Percentiles rank a stretch among this genome's conserved stretches.
phyloP scores from a whole-genome alignment of 768 basidiomycete species.

The Calocera viscosa region DNA sequence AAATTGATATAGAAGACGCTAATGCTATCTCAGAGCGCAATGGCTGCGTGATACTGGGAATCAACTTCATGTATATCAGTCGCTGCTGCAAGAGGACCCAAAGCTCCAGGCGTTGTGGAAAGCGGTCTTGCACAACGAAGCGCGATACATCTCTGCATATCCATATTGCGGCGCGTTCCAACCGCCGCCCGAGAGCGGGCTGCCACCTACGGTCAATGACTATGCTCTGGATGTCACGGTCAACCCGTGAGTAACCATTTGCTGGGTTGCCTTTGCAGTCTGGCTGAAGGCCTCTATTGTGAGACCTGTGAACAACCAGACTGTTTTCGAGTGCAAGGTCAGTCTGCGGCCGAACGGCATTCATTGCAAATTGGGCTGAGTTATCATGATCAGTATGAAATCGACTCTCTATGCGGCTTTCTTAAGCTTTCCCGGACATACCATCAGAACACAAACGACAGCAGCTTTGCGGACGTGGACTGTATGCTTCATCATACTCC shows the following conservation, averaged over 20 bases:
- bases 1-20: conserved; percentile 12
- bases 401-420: conserved; percentile 69
- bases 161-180: conserved; percentile 77
- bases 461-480: conserved; percentile 56
- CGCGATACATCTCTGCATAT: conserved; percentile 51
- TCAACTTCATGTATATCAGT: conserved; percentile 60
- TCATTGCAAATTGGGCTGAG: background rate
- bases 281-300: background rate
- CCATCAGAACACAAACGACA: conserved; percentile 56
- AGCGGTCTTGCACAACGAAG: conserved; percentile 70
- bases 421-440: conserved; percentile 64
- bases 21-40: conserved; percentile 43
- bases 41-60: conserved; percentile 77
- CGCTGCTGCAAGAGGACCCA: conserved; percentile 44
- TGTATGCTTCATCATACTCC: conserved; percentile 33
- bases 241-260: conserved; percentile 46
- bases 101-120: conserved; percentile 54
- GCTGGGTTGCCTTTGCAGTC: background rate
- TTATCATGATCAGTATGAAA: conserved; percentile 43
- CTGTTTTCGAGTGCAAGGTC: conserved; percentile 76
- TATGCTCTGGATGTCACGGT: conserved; percentile 60
- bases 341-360: conserved; percentile 5
- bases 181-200: conserved; percentile 61
- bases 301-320: conserved; percentile 54
- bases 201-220: conserved; percentile 49